Conservation (phyloP, 164 flowering plant genomes). For the Cinnamomum chago region DNA sequence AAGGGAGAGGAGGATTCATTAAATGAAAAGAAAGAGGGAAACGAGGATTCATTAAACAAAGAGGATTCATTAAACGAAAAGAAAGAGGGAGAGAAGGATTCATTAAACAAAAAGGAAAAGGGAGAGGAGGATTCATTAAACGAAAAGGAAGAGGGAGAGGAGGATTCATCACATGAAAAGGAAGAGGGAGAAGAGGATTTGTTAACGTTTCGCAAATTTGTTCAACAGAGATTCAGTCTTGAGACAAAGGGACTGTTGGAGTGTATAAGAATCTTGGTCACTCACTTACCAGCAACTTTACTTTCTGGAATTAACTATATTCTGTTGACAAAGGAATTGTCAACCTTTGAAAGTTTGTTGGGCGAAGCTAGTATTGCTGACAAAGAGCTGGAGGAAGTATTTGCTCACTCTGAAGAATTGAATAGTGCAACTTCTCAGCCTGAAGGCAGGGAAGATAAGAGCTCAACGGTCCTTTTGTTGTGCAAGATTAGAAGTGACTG, state of each 20-base stretch:
- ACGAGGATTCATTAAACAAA: too few species aligned
- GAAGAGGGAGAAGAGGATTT: background rate
- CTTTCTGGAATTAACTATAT: slow-evolving; percentile 22
- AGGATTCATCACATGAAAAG: too few species aligned
- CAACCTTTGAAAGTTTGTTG: slow-evolving; percentile 31
- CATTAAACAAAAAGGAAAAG: too few species aligned
- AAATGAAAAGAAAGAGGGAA: too few species aligned
- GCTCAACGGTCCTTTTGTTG: background rate
- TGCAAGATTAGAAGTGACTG: slow-evolving; percentile 13
- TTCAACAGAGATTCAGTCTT: background rate
- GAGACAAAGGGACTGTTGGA: slow-evolving; percentile 13
- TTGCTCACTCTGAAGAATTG: slow-evolving; percentile 18
- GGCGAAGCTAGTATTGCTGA: slow-evolving; percentile 20
- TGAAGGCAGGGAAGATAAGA: background rate
- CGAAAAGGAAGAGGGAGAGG: too few species aligned
- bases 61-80: too few species aligned
- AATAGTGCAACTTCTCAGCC: background rate
- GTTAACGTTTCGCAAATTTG: slow-evolving; percentile 1
- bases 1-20: too few species aligned
- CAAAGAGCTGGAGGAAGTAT: slow-evolving; percentile 34
- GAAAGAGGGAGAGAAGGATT: too few species aligned
- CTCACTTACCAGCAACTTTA: slow-evolving; percentile 35
- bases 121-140: too few species aligned
- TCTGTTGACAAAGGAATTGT: slow-evolving; percentile 14
- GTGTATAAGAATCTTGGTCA: slow-evolving; percentile 37